Base-by-base conservation (phyloP, 805 yeast species). In the Candida maesae region DNA sequence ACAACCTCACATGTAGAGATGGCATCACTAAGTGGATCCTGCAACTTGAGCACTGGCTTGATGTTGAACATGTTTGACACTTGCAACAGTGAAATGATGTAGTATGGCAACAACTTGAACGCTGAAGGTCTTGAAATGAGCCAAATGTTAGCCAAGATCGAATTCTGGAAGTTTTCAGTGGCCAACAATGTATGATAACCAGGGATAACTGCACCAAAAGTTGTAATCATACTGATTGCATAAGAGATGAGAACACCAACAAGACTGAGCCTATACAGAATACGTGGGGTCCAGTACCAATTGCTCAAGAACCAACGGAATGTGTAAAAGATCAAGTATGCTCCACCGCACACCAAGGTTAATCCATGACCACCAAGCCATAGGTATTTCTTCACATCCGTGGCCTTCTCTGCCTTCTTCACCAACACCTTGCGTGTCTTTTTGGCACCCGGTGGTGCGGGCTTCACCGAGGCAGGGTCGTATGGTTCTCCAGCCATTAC, bases 81-180 rank as follows among this genome's bases (percentile, higher is more conserved):
- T 50, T 84, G 93, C 49, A 84, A 63, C 18, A 74, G 46, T 15
- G 90, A 71, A 36, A 81, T 66, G 33, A 79, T 51, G 50, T 69
- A 63, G 56, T 67, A 80, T 18, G 93, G 91, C 13, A 79, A 45
- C 33, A 84, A 51, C 56, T 83, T 84, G 65, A 79, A 81, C 5
- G 76, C 62, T 1, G 89, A 80, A 45, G 73, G 70, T 63, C 84
- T 77, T 29, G 82, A 76, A 41, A 81, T 60, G 35, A 77, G 55
- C 91, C 91, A 84, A 15, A 78, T 63, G 3, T 58, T 20, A 1
- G 80, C 74, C 41, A 84, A 61, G 3, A 75, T 46, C 40, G 79
- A 64, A 55, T 75, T 77, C 61, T 87, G 96, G 68, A 84, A 84
- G 58, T 85, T 84, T 50, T 78, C 87, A 18, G 87, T 76, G 9